phyloP scores from a whole-genome alignment of 768 basidiomycete species.

The Mycena alexandri region DNA sequence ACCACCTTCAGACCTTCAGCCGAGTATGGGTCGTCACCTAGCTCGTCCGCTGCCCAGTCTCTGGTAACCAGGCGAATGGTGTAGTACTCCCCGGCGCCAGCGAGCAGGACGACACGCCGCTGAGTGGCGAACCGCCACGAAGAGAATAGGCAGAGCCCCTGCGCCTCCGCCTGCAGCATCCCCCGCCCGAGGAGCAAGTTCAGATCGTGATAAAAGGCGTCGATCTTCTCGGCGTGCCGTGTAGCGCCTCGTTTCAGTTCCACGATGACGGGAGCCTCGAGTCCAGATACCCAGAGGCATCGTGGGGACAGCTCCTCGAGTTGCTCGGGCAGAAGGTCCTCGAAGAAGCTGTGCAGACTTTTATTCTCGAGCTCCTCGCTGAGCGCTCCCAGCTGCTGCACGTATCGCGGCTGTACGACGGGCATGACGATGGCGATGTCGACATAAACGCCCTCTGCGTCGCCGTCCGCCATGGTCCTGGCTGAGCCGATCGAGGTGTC shows the following conservation, averaged over 20 bases:
- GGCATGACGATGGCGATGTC: conserved; percentile 18
- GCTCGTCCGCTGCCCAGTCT: not conserved
- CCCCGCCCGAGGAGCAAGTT: not conserved
- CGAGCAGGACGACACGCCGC: not conserved
- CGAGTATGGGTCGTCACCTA: not conserved
- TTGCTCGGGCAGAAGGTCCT: not conserved
- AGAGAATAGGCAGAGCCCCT: conserved; percentile 11
- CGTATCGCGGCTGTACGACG: not conserved
- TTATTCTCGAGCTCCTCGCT: not conserved
- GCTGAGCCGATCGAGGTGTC: not conserved
- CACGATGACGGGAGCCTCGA: conserved; percentile 7
- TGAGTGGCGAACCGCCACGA: conserved; percentile 10
- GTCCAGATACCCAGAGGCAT: conserved; percentile 16
- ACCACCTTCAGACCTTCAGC: not conserved
- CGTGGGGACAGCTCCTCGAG: not conserved
- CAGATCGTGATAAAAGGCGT: not conserved
- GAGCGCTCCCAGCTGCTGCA: not conserved
- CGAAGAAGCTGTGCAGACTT: conserved; percentile 6
- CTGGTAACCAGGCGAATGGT: not conserved
- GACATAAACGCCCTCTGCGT: conserved; percentile 18
- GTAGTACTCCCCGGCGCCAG: conserved; percentile 18
- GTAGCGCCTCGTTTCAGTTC: conserved; percentile 22
- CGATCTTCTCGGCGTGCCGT: not conserved
- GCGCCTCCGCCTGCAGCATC: not conserved
- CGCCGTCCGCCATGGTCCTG: conserved; percentile 17